These are phyloP conservation scores for Didymella pomorum DNA, from an alignment of 2,329 filamentous ascomycete species.

Conservation along the genomic window DNA sequence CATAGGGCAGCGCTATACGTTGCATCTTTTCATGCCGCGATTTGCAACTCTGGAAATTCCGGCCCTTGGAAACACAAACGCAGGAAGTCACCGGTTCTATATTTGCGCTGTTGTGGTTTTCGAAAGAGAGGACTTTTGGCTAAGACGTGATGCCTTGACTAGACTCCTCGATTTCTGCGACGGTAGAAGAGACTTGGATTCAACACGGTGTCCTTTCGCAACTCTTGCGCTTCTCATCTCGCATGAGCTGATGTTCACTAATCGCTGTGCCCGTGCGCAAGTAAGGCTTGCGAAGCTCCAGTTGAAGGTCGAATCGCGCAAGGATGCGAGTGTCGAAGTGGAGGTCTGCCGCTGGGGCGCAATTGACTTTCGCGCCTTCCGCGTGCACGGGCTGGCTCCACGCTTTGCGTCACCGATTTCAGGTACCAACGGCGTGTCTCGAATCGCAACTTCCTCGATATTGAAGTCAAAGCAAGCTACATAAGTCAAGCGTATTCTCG, in stretches of 20 bases:
- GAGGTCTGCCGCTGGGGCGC: not conserved
- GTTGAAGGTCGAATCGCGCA: not conserved
- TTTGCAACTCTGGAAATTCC: not conserved
- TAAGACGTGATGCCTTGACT: no score
- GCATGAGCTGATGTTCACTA: not conserved
- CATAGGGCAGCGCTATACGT: not conserved
- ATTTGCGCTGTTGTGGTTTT: not conserved
- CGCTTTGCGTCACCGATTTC: not conserved
- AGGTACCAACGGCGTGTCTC: not conserved
- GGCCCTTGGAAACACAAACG: not conserved
- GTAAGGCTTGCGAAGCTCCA: not conserved
- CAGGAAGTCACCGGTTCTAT: not conserved
- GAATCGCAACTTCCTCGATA: not conserved
- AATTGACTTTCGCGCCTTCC: no score
- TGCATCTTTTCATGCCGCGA: not conserved
- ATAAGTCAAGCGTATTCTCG: no score
- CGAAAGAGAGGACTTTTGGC: not conserved
- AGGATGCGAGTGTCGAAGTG: not conserved
- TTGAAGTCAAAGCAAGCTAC: not conserved
- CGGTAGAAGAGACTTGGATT: no score
- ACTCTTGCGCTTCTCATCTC: not conserved
- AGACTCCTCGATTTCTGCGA: no score
- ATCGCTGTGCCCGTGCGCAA: not conserved
- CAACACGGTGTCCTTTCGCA: not conserved
- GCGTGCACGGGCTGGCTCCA: not conserved